These are phyloP conservation scores for Ceratorhiza oryzae-sativae DNA, from an alignment of 1,284 basidiomycete species.

Conservation along the genomic window DNA sequence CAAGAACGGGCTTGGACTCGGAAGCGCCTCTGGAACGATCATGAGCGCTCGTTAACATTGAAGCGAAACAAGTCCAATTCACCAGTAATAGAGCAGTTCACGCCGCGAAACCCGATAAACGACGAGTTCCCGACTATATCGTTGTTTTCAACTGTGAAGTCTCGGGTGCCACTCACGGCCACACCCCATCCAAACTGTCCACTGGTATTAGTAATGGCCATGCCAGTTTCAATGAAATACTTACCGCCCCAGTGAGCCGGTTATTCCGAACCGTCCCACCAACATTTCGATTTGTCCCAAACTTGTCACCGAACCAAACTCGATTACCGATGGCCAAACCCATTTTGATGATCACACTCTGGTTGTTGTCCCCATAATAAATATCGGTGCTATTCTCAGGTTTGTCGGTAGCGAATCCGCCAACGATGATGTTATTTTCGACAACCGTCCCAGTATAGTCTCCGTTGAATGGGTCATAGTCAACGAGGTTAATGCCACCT, in stretches of 20 bases:
- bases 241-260: constrained; percentile 67
- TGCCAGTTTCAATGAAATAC: constrained; percentile 42
- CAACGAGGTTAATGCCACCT: constrained; percentile 66
- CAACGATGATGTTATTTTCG: constrained; percentile 71
- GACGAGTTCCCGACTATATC: constrained; percentile 71
- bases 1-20: constrained; percentile 65
- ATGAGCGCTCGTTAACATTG: neutral
- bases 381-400: constrained; percentile 26
- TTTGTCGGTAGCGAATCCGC: constrained; percentile 64
- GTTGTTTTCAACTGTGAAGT: constrained; percentile 75
- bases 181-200: constrained; percentile 66
- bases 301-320: constrained; percentile 75
- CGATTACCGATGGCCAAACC: constrained; percentile 47
- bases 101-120: constrained; percentile 75
- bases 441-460: constrained; percentile 74
- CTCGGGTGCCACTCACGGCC: constrained; percentile 66
- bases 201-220: neutral
- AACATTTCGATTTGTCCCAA: constrained; percentile 63
- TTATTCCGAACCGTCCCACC: constrained; percentile 72
- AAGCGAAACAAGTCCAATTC: neutral
- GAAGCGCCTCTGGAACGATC: constrained; percentile 52
- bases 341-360: constrained; percentile 70
- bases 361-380: constrained; percentile 52
- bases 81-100: constrained; percentile 66
- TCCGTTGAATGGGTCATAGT: constrained; percentile 75